Evolutionary conservation across 257 asterid genomes (phyloP), one percentile per base, ranked within the genome.

Genomic region (Misopates orontium): DNA sequence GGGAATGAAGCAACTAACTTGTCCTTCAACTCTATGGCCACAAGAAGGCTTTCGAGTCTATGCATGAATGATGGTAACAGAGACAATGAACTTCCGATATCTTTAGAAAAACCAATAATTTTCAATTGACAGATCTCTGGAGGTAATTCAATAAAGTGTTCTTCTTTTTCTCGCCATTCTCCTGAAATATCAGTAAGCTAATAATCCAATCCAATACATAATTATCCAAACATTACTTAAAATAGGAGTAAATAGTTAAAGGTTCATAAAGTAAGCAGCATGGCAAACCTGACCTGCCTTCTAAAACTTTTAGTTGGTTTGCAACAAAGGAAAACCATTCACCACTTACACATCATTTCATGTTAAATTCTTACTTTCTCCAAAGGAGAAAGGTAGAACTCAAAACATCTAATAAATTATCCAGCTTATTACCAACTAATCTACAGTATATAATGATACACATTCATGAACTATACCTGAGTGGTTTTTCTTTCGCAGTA

Each of bases 51-150:
- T 82, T 94, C 99, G 64, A 94, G 89, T 49, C 95, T 95, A 74
- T 84, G 89, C 95, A 94, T 84, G 72, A 94, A 72, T 48, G 99
- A 94, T 56, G 97, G 99, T 70, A 94, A 79, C 74, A 94, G 76
- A 54, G 97, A 90, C 77, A 90, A 75, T 62, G 97, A 84, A 73
- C 99, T 94, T 74, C 97, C 99, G 69, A 94, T 80, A 63, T 88
- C 99, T 79, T 88, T 94, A n/a, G 99, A 88, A 64, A 94, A 94
- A 14, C 97, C 99, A 78, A 88, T 70, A 59, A 94, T 80, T 86
- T 90, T 94, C 84, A 90, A 78, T 75, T 86, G 95, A 74, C 99
- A 94, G 67, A 90, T 80, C 84, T 88, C 99, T 1, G 99, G 96
- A 66, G 99, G 96, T 71, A 94, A 80, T 71, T 86, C 96, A 75